Evolutionary conservation across 148 eudicot species (phyloP), one percentile per base, ranked within the genome.

Genomic region (Chenopodium berlandieri): DNA sequence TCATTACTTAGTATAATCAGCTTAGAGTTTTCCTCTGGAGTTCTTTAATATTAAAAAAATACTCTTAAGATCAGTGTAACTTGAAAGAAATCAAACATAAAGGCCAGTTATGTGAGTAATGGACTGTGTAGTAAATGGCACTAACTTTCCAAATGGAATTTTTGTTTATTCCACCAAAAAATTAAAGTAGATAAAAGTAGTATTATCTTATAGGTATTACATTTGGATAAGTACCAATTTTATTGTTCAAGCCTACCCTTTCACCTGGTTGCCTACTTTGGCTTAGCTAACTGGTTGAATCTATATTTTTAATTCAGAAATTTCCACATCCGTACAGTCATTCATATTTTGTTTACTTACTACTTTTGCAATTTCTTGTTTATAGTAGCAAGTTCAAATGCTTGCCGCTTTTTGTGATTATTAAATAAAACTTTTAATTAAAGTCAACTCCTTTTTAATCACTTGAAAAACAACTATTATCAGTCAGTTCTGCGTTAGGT

Each of bases 371-470:
- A 40, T 79, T 67, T 74, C 68, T 56, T 83, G 69, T 34, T 66
- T 40, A 63, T 67, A 75, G 78, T 77, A 37, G 73, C 32, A 60
- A 62, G 14, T 40, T 71, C 17, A 50, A 47, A 32, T 73, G 82
- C 75, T 83, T 78, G 27, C 75, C 75, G 63, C 75, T 82, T 82
- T 68, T 9, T 63, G 66, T 74, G 44, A 62, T 44, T 71, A 72
- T 67, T 23, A n/a, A 12, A 20, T 76, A 34, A 83, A 58, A 71
- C 19, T 52, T 58, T 62, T 69, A 32, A n/a, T 44, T 68, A 75
- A 48, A 63, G 82, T 83, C 85, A 83, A 83, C 74, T 78, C 52
- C 78, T 83, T 78, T 62, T 83, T 78, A 58, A 78, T 65, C 31
- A 73, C 78, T 50, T 83, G 32, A 63, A 70, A 62, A 66, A 50